phyloP scores from a whole-genome alignment of 352 stramenopile genomes.

The Phytophthora tubulina region DNA sequence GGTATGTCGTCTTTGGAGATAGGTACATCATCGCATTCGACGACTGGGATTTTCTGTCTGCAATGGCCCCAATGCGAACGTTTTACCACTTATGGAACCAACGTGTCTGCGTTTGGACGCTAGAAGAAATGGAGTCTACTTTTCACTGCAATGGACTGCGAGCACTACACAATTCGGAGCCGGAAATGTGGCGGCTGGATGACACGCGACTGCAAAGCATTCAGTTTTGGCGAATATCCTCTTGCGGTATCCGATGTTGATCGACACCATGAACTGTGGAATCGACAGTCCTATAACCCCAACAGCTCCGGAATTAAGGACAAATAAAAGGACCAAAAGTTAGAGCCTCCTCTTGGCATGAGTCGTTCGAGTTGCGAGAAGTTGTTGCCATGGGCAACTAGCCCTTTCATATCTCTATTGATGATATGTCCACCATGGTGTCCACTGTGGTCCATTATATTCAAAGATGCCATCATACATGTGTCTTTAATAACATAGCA shows the following conservation, averaged over 20 bases:
- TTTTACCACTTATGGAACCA: slow-evolving; percentile 39
- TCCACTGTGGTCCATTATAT: no score
- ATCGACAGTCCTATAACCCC: no score
- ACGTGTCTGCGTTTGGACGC: slow-evolving; percentile 25
- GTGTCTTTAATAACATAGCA: no score
- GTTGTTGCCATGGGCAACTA: no score
- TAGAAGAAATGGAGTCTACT: not conserved
- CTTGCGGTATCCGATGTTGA: slow-evolving; percentile 3
- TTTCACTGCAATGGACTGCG: not conserved
- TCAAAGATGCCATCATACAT: no score
- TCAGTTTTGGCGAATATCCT: slow-evolving; percentile 5
- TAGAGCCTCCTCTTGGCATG: no score
- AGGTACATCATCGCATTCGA: slow-evolving; percentile 30
- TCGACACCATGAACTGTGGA: not conserved
- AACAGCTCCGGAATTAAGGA: no score
- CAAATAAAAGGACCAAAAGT: no score
- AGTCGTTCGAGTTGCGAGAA: no score
- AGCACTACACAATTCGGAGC: not conserved
- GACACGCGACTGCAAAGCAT: slow-evolving; percentile 8
- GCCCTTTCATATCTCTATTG: no score
- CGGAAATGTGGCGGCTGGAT: slow-evolving; percentile 34
- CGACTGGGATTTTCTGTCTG: slow-evolving; percentile 35
- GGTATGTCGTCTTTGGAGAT: slow-evolving; percentile 39
- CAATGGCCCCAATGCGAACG: slow-evolving; percentile 17
- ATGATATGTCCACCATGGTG: no score